Percentiles rank a stretch among this genome's conserved stretches.
These are phyloP conservation scores for Termitomyces sp. DNA, from an alignment of 768 basidiomycete genomes.

Conservation along the genomic window DNA sequence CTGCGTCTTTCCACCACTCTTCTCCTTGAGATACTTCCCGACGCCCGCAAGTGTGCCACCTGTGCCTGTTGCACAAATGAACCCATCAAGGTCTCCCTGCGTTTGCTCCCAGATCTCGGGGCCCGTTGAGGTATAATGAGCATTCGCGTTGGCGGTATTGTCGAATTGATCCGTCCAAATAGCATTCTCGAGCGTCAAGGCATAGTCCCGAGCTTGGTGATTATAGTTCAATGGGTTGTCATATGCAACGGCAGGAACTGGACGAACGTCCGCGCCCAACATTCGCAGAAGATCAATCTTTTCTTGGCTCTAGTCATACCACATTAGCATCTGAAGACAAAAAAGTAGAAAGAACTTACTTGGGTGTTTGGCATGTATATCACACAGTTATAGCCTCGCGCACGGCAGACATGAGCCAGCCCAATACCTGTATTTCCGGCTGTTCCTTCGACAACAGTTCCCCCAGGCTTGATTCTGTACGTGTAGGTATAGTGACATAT, in stretches of 20 bases:
- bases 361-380: slow-evolving; percentile 99
- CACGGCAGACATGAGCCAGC: slow-evolving; percentile 89
- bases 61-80: slow-evolving; percentile 92
- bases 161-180: slow-evolving; percentile 99
- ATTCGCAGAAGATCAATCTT: slow-evolving; percentile 97
- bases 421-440: slow-evolving; percentile 99
- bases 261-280: slow-evolving; percentile 95
- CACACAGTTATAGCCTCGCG: slow-evolving; percentile 93
- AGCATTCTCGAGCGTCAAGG: slow-evolving; percentile 66
- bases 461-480: slow-evolving; percentile 78
- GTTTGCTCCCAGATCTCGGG: slow-evolving; percentile 97
- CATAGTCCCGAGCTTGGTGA: slow-evolving; percentile 91
- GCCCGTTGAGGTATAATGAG: slow-evolving; percentile 87
- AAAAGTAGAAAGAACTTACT: slow-evolving; percentile 29
- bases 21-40: slow-evolving; percentile 81
- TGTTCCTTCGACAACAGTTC: slow-evolving; percentile 96
- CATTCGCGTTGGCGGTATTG: slow-evolving; percentile 85
- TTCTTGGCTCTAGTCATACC: slow-evolving; percentile 75
- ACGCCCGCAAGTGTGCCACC: slow-evolving; percentile 93
- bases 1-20: slow-evolving; percentile 71
- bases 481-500: neutral
- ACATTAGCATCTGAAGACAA: neutral
- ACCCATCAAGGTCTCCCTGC: slow-evolving; percentile 74
- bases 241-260: slow-evolving; percentile 95
- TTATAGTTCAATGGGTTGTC: slow-evolving; percentile 97